Evolutionary conservation across 1,284 basidiomycete genomes (phyloP), one percentile per base, ranked within the genome.

Genomic region (Cystobasidium pallidum): DNA sequence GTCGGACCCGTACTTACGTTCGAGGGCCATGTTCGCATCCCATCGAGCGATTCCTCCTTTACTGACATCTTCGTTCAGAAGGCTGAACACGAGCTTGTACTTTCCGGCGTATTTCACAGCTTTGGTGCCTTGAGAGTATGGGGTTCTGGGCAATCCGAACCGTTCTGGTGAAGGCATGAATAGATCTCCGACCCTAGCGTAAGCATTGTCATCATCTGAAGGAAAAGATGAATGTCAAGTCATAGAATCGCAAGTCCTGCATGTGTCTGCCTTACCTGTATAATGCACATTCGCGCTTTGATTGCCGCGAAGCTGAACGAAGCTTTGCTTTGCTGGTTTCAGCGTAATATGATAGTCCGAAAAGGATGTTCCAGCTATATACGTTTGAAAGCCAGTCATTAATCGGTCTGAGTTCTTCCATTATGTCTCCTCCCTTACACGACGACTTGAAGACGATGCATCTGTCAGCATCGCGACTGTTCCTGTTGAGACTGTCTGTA

Each of bases 61-160:
- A 17, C 52, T 47, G 6, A 89, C 86, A 78, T 96, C 90, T 82
- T 96, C 91, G 78, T 96, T 94, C 63, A 97, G 82, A 2, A 97
- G 83, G 21, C 88, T 89, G 81, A 93, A 92, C 4, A 90, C 86
- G 21, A 93, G 84, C 51, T 90, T 88, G 78, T 92, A 91, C 57
- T 87, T 87, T 4, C 88, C 85, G 13, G 91, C 85, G 79, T 91
- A 96, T 79, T 88, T 89, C 34, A 86, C 85, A 54, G 88, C 84
- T 39, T 87, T 30, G 36, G 58, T 49, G 21, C 34, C 36, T 39
- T 57, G 30, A 19, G 21, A 65, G 73, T 15, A 74, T 39, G 59
- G 67, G 47, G 52, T 57, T 41, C 7, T 54, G n/a, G 17, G 36
- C 34, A 24, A 43, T 55, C 54, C 41, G 17, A 45, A 43, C 8